These are phyloP conservation scores for Rhizophora mangle DNA, from an alignment of 345 rosid species.

Conservation along the genomic window DNA sequence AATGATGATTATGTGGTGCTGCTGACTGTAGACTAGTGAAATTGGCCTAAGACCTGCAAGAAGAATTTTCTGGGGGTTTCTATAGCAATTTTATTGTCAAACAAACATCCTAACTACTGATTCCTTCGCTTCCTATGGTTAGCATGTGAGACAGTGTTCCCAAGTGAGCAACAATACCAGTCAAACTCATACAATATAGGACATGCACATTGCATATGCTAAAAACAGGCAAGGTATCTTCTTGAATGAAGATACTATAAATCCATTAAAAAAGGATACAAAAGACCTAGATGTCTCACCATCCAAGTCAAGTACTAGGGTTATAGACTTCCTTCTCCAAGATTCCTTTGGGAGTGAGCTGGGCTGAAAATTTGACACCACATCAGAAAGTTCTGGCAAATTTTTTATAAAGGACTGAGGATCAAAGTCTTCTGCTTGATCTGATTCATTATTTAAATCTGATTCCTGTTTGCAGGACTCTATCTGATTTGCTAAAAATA, in stretches of 20 bases:
- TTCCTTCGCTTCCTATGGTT: too few relatives aligned
- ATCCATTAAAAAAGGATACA: not conserved
- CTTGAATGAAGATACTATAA: not conserved
- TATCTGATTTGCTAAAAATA: slow-evolving; percentile 58
- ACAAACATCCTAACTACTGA: too few relatives aligned
- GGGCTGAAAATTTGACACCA: slow-evolving; percentile 55
- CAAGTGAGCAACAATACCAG: not conserved
- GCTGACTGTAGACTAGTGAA: too few relatives aligned
- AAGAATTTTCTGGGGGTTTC: too few relatives aligned
- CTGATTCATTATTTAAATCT: slow-evolving; percentile 46
- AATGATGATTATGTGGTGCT: too few relatives aligned
- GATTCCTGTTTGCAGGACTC: slow-evolving; percentile 46
- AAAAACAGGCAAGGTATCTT: too few relatives aligned
- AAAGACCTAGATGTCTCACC: slow-evolving; percentile 45
- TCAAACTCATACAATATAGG: too few relatives aligned
- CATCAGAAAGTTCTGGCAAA: slow-evolving; percentile 81
- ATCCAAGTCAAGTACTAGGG: slow-evolving; percentile 91
- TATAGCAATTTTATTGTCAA: too few relatives aligned
- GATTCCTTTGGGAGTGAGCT: slow-evolving; percentile 40
- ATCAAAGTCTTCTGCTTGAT: slow-evolving; percentile 65
- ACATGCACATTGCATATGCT: too few relatives aligned
- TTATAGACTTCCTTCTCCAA: slow-evolving; percentile 54
- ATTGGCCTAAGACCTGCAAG: too few relatives aligned
- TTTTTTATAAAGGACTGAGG: slow-evolving; percentile 70
- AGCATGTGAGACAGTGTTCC: too few relatives aligned